Evolutionary conservation across 768 basidiomycete species (phyloP).

Genomic region (Suillus fuscotomentosus): DNA sequence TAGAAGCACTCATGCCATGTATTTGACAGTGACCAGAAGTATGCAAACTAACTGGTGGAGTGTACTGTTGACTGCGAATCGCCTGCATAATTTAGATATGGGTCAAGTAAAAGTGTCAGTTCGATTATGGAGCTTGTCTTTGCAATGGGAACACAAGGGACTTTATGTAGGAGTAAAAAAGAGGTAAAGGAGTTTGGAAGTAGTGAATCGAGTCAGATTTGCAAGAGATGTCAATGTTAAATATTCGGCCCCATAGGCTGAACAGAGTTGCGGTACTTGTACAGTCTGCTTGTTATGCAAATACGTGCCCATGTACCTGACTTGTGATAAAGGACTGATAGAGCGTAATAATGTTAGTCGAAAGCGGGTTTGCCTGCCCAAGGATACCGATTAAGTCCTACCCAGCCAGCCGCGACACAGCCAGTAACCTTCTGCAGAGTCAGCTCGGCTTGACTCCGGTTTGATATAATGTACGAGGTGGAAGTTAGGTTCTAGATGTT

Average conservation of each 20-base stretch:
- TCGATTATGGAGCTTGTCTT: background rate
- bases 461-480: slow-evolving; percentile 67
- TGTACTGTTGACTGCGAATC: background rate
- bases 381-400: background rate
- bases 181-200: background rate
- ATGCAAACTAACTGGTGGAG: background rate
- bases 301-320: background rate
- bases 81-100: background rate
- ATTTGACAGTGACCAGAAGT: background rate
- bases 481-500: slow-evolving; percentile 64
- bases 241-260: background rate
- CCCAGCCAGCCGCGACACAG: slow-evolving; percentile 73
- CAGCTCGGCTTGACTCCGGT: slow-evolving; percentile 74
- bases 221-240: background rate
- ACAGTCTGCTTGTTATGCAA: background rate
- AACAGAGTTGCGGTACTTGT: background rate
- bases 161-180: background rate
- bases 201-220: background rate
- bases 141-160: background rate
- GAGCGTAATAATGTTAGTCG: background rate
- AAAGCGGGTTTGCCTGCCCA: background rate
- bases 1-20: background rate
- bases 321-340: background rate
- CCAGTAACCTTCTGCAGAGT: slow-evolving; percentile 84
- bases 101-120: background rate